Percentiles rank a stretch among this genome's conserved stretches.
Evolutionary conservation across 2,329 filamentous ascomycete genomes (phyloP).

Genomic region (Aspergillus aculeatinus): DNA sequence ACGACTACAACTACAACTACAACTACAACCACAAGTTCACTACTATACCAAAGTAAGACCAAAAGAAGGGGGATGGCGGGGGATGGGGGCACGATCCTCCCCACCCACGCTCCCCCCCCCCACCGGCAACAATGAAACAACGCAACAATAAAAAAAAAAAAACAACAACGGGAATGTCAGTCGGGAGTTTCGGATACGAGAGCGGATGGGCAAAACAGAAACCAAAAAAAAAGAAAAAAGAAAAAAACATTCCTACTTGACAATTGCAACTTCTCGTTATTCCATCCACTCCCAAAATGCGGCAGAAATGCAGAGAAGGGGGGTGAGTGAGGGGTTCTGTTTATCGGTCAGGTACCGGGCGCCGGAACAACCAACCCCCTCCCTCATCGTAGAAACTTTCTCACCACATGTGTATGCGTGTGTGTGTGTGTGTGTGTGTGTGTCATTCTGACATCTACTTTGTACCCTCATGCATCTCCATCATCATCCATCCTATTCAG

Average conservation of each 20-base stretch:
- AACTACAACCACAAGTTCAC: no score
- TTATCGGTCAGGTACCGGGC: not conserved
- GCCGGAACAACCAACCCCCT: not conserved
- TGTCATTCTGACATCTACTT: not conserved
- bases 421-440: no score
- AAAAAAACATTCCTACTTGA: not conserved
- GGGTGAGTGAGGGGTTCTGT: not conserved
- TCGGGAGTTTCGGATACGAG: not conserved
- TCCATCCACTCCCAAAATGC: no score
- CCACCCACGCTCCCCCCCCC: no score
- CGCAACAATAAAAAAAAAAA: not conserved
- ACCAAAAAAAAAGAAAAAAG: not conserved
- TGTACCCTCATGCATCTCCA: not conserved
- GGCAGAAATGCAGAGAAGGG: not conserved
- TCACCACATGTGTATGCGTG: not conserved
- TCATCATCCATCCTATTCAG: not conserved
- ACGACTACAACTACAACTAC: no score
- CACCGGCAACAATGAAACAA: not conserved
- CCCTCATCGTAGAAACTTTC: no score
- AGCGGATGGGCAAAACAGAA: no score
- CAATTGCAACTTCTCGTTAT: not conserved
- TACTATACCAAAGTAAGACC: no score
- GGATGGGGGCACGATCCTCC: no score
- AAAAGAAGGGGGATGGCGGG: no score
- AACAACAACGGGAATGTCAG: not conserved